phyloP scores from a whole-genome alignment of 768 basidiomycete genomes.

The Suillus fuscotomentosus region DNA sequence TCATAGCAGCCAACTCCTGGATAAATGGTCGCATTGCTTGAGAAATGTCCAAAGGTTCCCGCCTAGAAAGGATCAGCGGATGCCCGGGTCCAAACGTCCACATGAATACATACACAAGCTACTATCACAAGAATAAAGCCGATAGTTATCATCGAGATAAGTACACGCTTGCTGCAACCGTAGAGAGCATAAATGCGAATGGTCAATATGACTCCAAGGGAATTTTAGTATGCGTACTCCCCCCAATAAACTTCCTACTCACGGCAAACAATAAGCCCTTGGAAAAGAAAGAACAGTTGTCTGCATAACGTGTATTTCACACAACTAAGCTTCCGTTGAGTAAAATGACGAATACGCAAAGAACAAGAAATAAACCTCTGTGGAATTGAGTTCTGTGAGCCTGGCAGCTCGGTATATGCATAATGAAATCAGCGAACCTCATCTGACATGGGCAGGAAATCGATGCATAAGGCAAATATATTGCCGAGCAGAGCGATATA shows the following conservation, averaged over 20 bases:
- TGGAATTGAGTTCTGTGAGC: background rate
- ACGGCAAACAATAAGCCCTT: background rate
- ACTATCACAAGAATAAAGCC: background rate
- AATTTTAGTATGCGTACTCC: background rate
- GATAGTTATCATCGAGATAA: background rate
- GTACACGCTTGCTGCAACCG: background rate
- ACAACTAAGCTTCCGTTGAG: background rate
- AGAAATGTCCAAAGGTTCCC: background rate
- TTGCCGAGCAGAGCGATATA: conserved; percentile 46
- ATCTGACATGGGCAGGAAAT: conserved; percentile 19
- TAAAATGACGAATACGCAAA: background rate
- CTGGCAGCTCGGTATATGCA: background rate
- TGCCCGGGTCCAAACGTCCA: background rate
- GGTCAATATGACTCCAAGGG: background rate
- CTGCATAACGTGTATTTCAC: background rate
- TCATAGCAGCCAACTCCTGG: background rate
- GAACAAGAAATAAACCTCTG: background rate
- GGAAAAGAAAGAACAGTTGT: background rate
- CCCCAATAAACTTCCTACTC: background rate
- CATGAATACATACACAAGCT: background rate
- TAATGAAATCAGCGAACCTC: background rate
- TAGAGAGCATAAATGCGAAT: background rate
- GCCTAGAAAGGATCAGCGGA: background rate
- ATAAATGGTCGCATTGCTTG: background rate
- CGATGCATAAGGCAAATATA: conserved; percentile 26